Conservation (phyloP, 2,329 filamentous ascomycete species). For the Xylaria sp. region DNA sequence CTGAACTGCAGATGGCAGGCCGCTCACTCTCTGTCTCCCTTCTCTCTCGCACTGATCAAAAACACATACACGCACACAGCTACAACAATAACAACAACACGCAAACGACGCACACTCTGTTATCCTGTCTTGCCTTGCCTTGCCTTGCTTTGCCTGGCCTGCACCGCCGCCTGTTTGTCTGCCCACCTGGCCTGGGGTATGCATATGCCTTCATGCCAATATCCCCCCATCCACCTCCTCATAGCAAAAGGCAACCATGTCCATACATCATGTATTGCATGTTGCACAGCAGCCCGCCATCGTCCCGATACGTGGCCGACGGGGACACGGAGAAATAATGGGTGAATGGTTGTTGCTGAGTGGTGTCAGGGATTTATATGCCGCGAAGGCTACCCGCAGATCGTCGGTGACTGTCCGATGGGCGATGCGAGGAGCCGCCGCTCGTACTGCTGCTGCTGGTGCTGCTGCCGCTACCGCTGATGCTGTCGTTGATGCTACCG, state of each 20-base stretch:
- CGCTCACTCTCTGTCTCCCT: background rate
- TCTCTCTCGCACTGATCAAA: too few relatives aligned
- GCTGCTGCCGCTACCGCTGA: background rate
- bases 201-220: background rate
- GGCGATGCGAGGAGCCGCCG: conserved; percentile 25
- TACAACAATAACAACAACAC: background rate
- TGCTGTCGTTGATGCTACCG: background rate
- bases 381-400: conserved; percentile 33
- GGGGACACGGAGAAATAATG: conserved; percentile 15
- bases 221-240: background rate
- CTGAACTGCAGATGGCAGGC: background rate
- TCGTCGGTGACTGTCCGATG: conserved; percentile 28
- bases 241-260: background rate
- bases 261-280: conserved; percentile 2
- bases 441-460: conserved; percentile 1
- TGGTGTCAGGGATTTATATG: conserved; percentile 20
- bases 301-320: conserved; percentile 23
- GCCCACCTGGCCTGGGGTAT: background rate
- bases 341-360: background rate
- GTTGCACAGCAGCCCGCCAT: conserved; percentile 27
- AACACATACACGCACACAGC: background rate
- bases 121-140: background rate
- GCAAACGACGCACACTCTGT: background rate
- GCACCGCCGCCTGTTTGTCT: background rate
- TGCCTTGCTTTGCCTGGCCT: background rate